Evolutionary conservation across 805 yeast species (phyloP).

Genomic region (Lachancea sp.): DNA sequence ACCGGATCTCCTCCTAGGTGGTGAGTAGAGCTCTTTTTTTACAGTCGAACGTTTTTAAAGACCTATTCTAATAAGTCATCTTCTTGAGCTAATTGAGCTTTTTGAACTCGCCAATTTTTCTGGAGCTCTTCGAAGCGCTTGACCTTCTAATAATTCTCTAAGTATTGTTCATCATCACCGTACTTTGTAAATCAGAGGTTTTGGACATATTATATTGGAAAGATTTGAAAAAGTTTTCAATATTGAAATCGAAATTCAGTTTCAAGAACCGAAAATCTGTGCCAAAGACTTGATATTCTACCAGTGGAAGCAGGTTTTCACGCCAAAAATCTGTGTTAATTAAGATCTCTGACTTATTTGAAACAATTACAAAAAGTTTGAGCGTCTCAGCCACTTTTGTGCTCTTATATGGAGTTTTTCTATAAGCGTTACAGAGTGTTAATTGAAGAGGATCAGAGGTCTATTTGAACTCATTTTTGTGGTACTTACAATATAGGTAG

Average conservation of each 20-base stretch:
- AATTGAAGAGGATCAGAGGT: neutral
- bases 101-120: too few species aligned
- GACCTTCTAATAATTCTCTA: too few species aligned
- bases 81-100: too few species aligned
- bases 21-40: too few species aligned
- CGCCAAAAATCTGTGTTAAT: neutral
- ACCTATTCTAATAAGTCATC: too few species aligned
- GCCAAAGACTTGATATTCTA: neutral
- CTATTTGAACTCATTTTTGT: neutral
- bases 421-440: neutral
- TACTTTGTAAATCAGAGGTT: too few species aligned
- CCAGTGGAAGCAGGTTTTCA: neutral
- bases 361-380: neutral
- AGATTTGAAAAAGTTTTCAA: constrained; percentile 5
- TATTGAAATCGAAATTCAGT: neutral
- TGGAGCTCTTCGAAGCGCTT: too few species aligned
- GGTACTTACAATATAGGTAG: neutral
- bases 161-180: too few species aligned
- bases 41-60: too few species aligned
- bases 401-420: neutral
- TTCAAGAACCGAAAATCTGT: neutral
- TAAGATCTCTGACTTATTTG: neutral
- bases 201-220: neutral
- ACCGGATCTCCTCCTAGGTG: too few species aligned
- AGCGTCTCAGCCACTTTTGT: neutral